Percentiles rank a stretch among this genome's conserved stretches.
Conservation (phyloP, 441 rosid genomes). For the Flueggea neowawraea region DNA sequence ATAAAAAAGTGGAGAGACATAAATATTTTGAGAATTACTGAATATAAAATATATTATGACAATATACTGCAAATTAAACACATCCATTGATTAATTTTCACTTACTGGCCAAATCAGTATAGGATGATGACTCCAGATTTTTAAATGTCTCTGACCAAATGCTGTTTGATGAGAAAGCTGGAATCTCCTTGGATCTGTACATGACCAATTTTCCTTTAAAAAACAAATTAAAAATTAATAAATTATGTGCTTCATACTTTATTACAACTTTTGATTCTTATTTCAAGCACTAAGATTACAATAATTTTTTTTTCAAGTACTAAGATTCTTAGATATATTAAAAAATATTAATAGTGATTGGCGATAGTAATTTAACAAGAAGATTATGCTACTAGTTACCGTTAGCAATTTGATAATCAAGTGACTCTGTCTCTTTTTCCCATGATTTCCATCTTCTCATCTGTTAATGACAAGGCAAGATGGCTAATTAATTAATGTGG, state of each 20-base stretch:
- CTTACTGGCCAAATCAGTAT: constrained; percentile 21
- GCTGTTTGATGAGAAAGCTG: constrained; percentile 14
- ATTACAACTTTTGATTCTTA: no score
- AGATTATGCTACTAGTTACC: constrained; percentile 5
- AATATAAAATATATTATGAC: no score
- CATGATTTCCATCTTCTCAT: constrained; percentile 37
- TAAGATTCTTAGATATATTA: no score
- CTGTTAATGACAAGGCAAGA: constrained; percentile 7
- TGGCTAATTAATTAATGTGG: no score
- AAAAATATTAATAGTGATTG: no score
- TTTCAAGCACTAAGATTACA: no score
- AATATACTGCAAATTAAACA: no score
- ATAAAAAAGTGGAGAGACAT: no score
- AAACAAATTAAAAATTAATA: no score
- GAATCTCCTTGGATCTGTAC: constrained; percentile 24
- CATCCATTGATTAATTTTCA: background rate
- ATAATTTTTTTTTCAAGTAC: background rate
- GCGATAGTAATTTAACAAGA: no score
- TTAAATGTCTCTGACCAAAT: constrained; percentile 19
- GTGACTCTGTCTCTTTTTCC: constrained; percentile 32
- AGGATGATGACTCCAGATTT: constrained; percentile 17
- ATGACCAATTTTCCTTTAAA: background rate
- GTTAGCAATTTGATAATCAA: constrained; percentile 20
- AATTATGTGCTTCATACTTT: no score
- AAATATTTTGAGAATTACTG: no score